Evolutionary conservation across 768 basidiomycete species (phyloP).

Genomic region (Trametes villosa): DNA sequence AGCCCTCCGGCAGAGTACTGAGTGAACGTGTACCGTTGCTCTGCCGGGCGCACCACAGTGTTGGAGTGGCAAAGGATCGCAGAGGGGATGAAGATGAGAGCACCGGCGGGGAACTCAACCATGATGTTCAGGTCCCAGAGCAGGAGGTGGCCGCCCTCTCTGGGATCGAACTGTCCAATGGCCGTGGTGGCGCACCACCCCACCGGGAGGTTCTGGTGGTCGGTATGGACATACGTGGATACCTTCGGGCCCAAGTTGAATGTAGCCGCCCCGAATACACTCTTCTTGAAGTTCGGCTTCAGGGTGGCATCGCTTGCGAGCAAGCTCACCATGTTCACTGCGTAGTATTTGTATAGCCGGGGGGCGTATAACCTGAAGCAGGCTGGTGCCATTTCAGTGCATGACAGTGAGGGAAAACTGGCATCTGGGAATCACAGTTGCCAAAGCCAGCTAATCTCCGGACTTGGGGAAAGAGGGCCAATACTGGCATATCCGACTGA

Average conservation of each 20-base stretch:
- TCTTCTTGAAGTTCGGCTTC: constrained; percentile 30
- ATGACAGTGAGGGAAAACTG: too few species aligned
- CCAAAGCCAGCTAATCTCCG: too few species aligned
- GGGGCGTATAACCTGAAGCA: too few species aligned
- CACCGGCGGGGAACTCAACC: constrained; percentile 32
- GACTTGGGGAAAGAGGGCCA: too few species aligned
- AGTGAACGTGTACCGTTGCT: constrained; percentile 31
- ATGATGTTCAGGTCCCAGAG: constrained; percentile 36
- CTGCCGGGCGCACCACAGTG: constrained; percentile 16
- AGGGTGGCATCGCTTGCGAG: not conserved
- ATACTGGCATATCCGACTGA: too few species aligned
- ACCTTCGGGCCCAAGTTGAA: constrained; percentile 38
- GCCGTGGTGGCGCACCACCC: constrained; percentile 40
- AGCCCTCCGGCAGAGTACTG: constrained; percentile 36
- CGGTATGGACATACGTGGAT: constrained; percentile 27
- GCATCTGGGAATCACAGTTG: too few species aligned
- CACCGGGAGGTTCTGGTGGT: constrained; percentile 37
- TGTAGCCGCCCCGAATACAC: constrained; percentile 29
- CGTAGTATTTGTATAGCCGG: too few species aligned
- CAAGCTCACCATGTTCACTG: too few species aligned
- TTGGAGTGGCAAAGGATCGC: constrained; percentile 10
- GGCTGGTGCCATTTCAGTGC: too few species aligned
- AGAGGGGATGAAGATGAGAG: constrained; percentile 33
- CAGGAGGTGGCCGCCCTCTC: constrained; percentile 38
- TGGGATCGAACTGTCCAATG: constrained; percentile 34